Evolutionary conservation across 176 grass and related monocot genomes (phyloP), one percentile per base, ranked within the genome.

Genomic region (Hsuehochloa calcarea): DNA sequence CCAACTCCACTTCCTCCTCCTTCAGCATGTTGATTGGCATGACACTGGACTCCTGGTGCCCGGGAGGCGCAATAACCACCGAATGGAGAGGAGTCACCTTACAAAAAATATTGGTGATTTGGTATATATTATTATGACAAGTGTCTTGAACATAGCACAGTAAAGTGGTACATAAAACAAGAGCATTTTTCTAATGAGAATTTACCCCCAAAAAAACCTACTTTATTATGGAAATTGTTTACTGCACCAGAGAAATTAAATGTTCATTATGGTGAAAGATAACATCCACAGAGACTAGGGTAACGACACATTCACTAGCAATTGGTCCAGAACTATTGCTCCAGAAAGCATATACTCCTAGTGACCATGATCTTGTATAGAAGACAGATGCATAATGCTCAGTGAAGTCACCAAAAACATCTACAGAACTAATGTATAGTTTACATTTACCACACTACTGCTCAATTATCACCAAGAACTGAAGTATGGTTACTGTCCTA

Each of bases 21-120:
- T 46, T 15, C 11, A 2, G 27, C 5, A 54, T 52, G 23, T 77
- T 75, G 29, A 80, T 41, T 58, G 47, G 60, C 38, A 68, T 27
- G 1, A 15, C 44, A 68, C 15, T 75, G 27, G 25, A 34, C 5
- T 75, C 37, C 74, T 64, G 45, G 14, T 82, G 47, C 71, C 56
- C 74, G 5, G 72, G 68, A 66, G 73, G 8, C 11, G 16, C 79
- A 82, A 85, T 89, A 31, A 17, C 58, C 79, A 65, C 46, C 15
- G 27, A 82, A 59, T 0, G 15, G 40, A 80, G 27, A 65, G 25
- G 37, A 74, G 27, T 68, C 10, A 5, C 62, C 73, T 74, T 72
- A 44, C 78, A 37, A 83, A 59, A 71, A 43, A 11, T 43, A 80
- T 47, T 62, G 6, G 56, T 61, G 37, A 23, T 70, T 75, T 75